Base-by-base conservation (phyloP, 371 early-diverging fungal genomes). In the Encephalitozoon intestinalis region DNA sequence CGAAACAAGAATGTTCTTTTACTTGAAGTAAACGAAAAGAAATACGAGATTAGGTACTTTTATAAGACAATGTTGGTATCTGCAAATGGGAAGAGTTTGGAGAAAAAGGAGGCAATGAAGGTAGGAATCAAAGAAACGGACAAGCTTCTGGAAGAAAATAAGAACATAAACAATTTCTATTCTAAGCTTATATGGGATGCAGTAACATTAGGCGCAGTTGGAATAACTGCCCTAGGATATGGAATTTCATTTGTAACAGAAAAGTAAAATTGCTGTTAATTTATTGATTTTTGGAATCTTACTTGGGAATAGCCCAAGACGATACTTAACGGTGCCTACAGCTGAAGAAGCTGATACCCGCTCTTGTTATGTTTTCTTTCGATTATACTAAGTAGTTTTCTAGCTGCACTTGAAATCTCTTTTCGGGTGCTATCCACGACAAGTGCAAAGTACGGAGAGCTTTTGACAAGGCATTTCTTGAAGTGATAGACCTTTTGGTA, bases 11-110 rank as follows among this genome's bases (percentile, higher is more conserved):
- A 43, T 43, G 43, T 26, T n/a, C 65, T 77, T n/a, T 12, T 67
- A 37, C 70, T 65, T 54, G 46, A 52, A 23, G 71, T 37, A 18
- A 23, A 40, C 34, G 37, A 40, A 40, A 74, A 23, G 65, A 54
- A n/a, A 52, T 70, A 75, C 64, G 79, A 78, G 75, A 53, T 75
- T 5, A 82, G 67, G 53, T 53, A 23, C 50, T 84, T 72, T 63
- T 82, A 68, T 69, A 78, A 21, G 26, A 71, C 64, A 50, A 67
- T 37, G 21, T 39, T 67, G 28, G 18, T 52, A 43, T 41, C 66
- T 4, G 31, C 37, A 63, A 68, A 30, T 26, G n/a, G 67, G 70
- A 46, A 40, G 43, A 26, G 25, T 58, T 21, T 44, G 15, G 2
- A 21, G 28, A 65, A 26, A 2, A 11, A 53, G 34, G 40, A 67